These are phyloP conservation scores for Rugosomyces carneus DNA, from an alignment of 1,284 basidiomycete species.

Conservation along the genomic window DNA sequence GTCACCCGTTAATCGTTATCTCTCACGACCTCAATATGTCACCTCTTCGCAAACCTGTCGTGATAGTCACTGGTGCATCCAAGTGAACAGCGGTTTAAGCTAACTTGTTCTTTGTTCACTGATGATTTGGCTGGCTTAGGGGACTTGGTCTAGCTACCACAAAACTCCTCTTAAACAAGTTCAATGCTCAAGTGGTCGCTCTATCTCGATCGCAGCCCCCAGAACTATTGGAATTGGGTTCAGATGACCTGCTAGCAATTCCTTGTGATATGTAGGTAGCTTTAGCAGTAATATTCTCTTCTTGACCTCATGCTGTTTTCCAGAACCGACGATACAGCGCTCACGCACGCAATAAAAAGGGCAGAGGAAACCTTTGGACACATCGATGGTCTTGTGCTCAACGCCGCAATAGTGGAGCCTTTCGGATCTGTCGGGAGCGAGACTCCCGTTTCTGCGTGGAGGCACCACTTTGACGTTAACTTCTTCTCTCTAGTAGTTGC, in stretches of 20 bases:
- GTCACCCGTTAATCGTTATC: not conserved
- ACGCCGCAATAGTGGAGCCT: constrained; percentile 64
- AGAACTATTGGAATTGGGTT: constrained; percentile 52
- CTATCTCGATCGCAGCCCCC: constrained; percentile 65
- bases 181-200: constrained; percentile 64
- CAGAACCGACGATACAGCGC: constrained; percentile 54
- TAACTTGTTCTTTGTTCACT: constrained; percentile 2
- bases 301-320: constrained; percentile 16
- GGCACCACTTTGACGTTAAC: constrained; percentile 70
- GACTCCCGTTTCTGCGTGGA: constrained; percentile 45
- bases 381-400: constrained; percentile 74
- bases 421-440: constrained; percentile 34
- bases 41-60: constrained; percentile 35
- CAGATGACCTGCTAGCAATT: constrained; percentile 45
- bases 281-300: constrained; percentile 8
- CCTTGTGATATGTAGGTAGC: constrained; percentile 68
- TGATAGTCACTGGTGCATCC: constrained; percentile 74
- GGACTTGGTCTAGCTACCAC: constrained; percentile 80
- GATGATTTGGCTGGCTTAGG: constrained; percentile 35
- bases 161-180: constrained; percentile 52
- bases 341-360: constrained; percentile 43
- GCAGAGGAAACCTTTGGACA: constrained; percentile 47
- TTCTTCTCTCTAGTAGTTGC: constrained; percentile 76
- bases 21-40: not conserved
- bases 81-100: constrained; percentile 36